Conservation (phyloP, 495 filamentous ascomycete species). For the Staphylotrichum tortipilum region DNA sequence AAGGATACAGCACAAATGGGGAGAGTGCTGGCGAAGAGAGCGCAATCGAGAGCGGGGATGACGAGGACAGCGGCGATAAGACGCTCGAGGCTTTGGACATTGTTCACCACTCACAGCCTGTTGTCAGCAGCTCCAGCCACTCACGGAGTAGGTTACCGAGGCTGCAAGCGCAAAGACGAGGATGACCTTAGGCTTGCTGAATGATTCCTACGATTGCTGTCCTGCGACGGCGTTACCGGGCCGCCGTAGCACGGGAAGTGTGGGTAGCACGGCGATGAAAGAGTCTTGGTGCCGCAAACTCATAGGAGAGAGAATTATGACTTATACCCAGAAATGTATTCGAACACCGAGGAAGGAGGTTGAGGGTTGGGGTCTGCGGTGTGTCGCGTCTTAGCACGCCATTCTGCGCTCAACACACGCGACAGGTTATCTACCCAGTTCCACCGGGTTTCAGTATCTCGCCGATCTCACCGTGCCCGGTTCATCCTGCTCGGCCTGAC, state of each 20-base stretch:
- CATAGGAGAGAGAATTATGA: no score
- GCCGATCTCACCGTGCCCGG: neutral
- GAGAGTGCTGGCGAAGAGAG: neutral
- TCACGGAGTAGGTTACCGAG: neutral
- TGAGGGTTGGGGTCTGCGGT: no score
- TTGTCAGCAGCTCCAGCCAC: no score
- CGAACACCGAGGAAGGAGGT: no score
- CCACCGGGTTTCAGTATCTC: neutral
- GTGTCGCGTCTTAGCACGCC: slow-evolving; percentile 8
- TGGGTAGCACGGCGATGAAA: no score
- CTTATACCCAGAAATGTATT: no score
- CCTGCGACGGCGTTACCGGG: no score
- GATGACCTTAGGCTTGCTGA: neutral
- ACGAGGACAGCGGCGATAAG: neutral
- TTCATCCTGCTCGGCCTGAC: neutral
- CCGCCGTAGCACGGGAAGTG: no score
- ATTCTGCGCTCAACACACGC: neutral
- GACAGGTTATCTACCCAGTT: neutral
- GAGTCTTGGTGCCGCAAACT: no score
- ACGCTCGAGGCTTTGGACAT: neutral
- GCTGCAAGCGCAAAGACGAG: neutral
- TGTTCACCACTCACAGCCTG: no score
- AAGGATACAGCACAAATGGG: neutral
- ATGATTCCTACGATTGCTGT: neutral
- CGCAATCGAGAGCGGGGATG: neutral